Percentiles rank a stretch among this genome's conserved stretches.
phyloP scores from a whole-genome alignment of 2,329 filamentous ascomycete species.

The Ophiosphaerella narmari region DNA sequence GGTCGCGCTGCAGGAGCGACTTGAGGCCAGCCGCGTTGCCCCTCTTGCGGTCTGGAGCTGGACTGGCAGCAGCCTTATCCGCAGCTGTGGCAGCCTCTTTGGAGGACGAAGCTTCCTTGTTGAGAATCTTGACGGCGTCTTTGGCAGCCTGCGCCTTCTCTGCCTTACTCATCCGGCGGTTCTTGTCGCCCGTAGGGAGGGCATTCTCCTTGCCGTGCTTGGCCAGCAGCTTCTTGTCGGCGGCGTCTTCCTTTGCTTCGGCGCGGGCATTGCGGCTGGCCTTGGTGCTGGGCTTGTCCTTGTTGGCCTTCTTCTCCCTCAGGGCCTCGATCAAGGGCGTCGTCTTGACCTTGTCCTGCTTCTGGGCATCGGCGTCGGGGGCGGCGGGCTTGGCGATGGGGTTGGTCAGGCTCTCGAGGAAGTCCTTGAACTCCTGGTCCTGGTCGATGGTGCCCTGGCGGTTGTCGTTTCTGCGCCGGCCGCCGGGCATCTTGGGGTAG shows the following conservation, averaged over 20 bases:
- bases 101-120: slow-evolving; percentile 51
- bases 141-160: slow-evolving; percentile 70
- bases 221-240: slow-evolving; percentile 44
- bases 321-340: slow-evolving; percentile 90
- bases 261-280: slow-evolving; percentile 61
- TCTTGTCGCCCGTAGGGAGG: slow-evolving; percentile 43
- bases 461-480: slow-evolving; percentile 75
- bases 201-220: slow-evolving; percentile 42
- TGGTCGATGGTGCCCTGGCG: slow-evolving; percentile 95
- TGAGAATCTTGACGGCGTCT: slow-evolving; percentile 64
- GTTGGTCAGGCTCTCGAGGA: slow-evolving; percentile 85
- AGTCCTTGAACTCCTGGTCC: slow-evolving; percentile 92
- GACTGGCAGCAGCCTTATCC: slow-evolving; percentile 46
- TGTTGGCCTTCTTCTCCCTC: slow-evolving; percentile 87
- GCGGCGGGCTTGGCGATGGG: slow-evolving; percentile 61
- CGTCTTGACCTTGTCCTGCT: slow-evolving; percentile 70
- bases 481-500: slow-evolving; percentile 80
- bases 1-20: slow-evolving; percentile 65
- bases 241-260: slow-evolving; percentile 67
- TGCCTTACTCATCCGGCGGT: slow-evolving; percentile 40
- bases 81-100: slow-evolving; percentile 31
- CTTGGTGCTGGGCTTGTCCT: slow-evolving; percentile 60
- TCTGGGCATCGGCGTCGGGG: slow-evolving; percentile 58
- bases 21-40: slow-evolving; percentile 59
- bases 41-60: slow-evolving; percentile 56